phyloP scores from a whole-genome alignment of 108 stramenopile genomes.

The Licmophora abbreviata region DNA sequence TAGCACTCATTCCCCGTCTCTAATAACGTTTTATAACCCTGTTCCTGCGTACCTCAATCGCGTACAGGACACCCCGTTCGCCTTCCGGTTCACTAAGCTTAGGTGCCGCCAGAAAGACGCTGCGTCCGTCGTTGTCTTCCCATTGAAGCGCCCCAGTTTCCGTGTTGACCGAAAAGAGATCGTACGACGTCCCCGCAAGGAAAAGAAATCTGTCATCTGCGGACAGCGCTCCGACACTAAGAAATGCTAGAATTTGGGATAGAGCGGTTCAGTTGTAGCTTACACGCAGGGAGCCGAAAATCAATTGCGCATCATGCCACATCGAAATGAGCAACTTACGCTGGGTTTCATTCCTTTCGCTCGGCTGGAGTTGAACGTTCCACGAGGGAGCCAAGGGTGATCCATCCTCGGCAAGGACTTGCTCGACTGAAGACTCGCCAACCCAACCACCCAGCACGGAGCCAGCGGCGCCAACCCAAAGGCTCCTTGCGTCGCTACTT shows the following conservation, averaged over 20 bases:
- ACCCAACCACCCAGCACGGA: conserved; percentile 18
- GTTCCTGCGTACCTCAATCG: conserved; percentile 13
- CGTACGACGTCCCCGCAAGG: conserved; percentile 7
- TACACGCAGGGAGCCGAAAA: too few relatives aligned
- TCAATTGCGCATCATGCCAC: too few relatives aligned
- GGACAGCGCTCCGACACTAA: too few relatives aligned
- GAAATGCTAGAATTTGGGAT: too few relatives aligned
- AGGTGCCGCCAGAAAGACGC: conserved; percentile 14
- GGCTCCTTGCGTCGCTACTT: conserved; percentile 10
- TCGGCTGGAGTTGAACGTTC: conserved; percentile 7
- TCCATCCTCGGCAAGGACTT: conserved; percentile 5
- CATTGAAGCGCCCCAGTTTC: conserved; percentile 15
- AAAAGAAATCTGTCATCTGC: conserved; percentile 9
- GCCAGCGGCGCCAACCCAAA: conserved; percentile 22
- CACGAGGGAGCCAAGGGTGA: conserved; percentile 14
- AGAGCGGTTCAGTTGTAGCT: too few relatives aligned
- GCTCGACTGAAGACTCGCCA: conserved; percentile 9
- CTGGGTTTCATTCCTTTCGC: conserved; percentile 14
- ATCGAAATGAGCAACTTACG: conserved; percentile 17
- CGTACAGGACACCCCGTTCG: conserved; percentile 12
- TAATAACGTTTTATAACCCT: neutral
- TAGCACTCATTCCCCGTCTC: neutral
- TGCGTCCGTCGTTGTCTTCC: conserved; percentile 6
- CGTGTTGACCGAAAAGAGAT: conserved; percentile 14
- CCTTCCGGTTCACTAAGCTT: conserved; percentile 5